Evolutionary conservation across 331 rosid species (phyloP).

Genomic region (Malus hybrid): DNA sequence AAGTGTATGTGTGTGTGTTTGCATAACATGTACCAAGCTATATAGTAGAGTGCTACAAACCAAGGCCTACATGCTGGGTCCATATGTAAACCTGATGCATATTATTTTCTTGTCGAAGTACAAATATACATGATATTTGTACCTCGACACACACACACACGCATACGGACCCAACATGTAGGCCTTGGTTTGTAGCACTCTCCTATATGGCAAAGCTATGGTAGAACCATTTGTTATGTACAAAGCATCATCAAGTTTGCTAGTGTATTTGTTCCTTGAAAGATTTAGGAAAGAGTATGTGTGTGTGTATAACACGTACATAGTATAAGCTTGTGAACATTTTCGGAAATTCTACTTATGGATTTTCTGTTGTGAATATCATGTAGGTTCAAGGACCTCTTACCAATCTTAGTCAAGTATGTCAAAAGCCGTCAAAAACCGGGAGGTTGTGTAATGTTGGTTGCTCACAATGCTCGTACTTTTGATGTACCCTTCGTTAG

Average conservation of each 20-base stretch:
- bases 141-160: no score
- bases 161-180: neutral
- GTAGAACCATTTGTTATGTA: neutral
- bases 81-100: no score
- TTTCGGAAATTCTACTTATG: neutral
- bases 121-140: no score
- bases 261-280: neutral
- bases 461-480: constrained; percentile 72
- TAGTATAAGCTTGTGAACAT: neutral
- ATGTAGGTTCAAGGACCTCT: constrained; percentile 71
- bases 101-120: no score
- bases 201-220: neutral
- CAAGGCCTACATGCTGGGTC: no score
- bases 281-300: neutral
- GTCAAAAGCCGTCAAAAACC: constrained; percentile 67
- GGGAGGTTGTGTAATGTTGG: constrained; percentile 55
- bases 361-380: constrained; percentile 9
- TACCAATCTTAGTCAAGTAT: constrained; percentile 60
- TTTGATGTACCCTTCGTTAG: constrained; percentile 87
- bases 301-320: neutral
- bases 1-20: no score
- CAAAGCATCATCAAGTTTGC: neutral
- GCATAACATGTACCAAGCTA: no score
- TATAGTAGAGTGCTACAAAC: no score
- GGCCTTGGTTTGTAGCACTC: neutral